A percentile compares a stretch with the other conserved stretches of the same genome.
phyloP scores from a whole-genome alignment of 1,139 yeast genomes.

The Geotrichum histeridarum region DNA sequence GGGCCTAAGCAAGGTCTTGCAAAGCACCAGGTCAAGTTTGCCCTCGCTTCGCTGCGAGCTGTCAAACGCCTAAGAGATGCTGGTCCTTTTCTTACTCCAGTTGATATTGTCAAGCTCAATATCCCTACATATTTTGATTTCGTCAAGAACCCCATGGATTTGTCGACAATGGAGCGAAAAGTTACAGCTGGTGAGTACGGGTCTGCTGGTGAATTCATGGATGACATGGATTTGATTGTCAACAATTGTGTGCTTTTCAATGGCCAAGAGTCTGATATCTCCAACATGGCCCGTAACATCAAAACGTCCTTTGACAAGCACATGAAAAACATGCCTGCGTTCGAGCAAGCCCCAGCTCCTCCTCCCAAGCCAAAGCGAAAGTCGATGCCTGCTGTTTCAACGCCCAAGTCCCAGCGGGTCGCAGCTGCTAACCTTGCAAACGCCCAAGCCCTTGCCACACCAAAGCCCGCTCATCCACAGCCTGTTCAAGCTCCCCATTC shows the following conservation, averaged over 20 bases:
- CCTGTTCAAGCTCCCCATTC: slow-evolving; percentile 16
- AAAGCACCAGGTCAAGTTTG: slow-evolving; percentile 71
- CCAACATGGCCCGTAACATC: slow-evolving; percentile 85
- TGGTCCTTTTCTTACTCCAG: slow-evolving; percentile 82
- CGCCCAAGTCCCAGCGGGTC: slow-evolving; percentile 29
- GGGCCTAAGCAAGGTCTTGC: slow-evolving; percentile 56
- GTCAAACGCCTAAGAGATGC: slow-evolving; percentile 91
- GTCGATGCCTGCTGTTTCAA: slow-evolving; percentile 25
- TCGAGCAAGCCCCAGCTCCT: slow-evolving; percentile 47
- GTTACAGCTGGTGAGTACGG: slow-evolving; percentile 64
- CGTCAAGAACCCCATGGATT: slow-evolving; percentile 87
- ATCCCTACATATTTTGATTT: slow-evolving; percentile 86
- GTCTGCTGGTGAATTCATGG: slow-evolving; percentile 59
- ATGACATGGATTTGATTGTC: slow-evolving; percentile 83
- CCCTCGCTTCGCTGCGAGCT: slow-evolving; percentile 47
- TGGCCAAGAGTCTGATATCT: slow-evolving; percentile 75
- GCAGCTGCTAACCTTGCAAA: slow-evolving; percentile 28
- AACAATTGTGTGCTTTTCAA: slow-evolving; percentile 76
- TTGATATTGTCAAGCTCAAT: slow-evolving; percentile 79
- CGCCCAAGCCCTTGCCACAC: slow-evolving; percentile 3
- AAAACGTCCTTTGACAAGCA: slow-evolving; percentile 93
- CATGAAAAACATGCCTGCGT: slow-evolving; percentile 85
- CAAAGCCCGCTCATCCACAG: not conserved
- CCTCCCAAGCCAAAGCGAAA: slow-evolving; percentile 29
- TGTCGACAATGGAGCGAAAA: slow-evolving; percentile 83